These are phyloP conservation scores for Voacanga thouarsii DNA, from an alignment of 257 asterid species.

Conservation along the genomic window DNA sequence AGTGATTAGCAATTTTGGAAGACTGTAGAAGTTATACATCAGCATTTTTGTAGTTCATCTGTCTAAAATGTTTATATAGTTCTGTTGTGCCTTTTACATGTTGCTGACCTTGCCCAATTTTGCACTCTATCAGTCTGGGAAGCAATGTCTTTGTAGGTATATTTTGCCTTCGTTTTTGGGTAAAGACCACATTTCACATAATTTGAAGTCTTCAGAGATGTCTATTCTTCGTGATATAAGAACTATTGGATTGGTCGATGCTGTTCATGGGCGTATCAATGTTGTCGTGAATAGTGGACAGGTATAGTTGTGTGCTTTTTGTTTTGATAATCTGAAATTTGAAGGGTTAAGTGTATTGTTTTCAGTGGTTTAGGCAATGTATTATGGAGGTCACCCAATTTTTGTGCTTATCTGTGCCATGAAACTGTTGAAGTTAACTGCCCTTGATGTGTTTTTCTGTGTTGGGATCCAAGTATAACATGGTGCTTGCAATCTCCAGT, in stretches of 20 bases:
- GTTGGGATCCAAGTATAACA: not conserved
- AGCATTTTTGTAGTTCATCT: not conserved
- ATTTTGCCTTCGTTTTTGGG: conserved; percentile 52
- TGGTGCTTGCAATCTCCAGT: not conserved
- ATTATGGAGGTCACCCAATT: not conserved
- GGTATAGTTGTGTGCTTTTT: conserved; percentile 39
- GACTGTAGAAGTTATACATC: not conserved
- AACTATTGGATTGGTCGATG: conserved; percentile 70
- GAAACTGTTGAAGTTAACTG: not conserved
- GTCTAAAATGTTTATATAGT: not conserved
- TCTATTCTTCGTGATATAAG: conserved; percentile 37
- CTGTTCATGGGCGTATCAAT: conserved; percentile 80
- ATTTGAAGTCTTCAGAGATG: conserved; percentile 29
- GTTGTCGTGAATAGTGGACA: conserved; percentile 58
- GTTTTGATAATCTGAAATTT: not conserved
- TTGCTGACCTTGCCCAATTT: conserved; percentile 1
- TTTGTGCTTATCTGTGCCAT: not conserved
- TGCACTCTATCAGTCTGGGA: conserved; percentile 61
- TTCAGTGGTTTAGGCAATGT: not conserved
- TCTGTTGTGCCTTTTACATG: not conserved
- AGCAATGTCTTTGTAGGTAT: conserved; percentile 81
- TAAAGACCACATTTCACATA: conserved; percentile 33
- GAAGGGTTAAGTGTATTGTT: not conserved
- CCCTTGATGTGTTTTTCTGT: not conserved
- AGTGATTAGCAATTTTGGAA: not conserved